Evolutionary conservation across 2,329 filamentous ascomycete species (phyloP).

Genomic region (Lachnellula suecica): DNA sequence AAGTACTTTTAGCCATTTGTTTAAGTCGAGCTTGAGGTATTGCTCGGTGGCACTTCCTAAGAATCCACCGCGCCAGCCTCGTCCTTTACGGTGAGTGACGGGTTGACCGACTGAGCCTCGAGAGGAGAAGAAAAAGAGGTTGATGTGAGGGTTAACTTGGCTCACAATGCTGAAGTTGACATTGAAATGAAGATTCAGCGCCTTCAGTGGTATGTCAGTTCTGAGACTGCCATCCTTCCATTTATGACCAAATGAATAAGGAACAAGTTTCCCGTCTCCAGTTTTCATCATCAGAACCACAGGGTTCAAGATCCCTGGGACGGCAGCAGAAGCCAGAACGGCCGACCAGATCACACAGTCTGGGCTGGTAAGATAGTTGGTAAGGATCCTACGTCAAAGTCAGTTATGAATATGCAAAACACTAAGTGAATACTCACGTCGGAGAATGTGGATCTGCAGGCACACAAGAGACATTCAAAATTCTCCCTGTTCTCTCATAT

Average conservation of each 20-base stretch:
- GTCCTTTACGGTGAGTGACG: conserved; percentile 88
- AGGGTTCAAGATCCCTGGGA: conserved; percentile 93
- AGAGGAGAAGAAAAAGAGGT: conserved; percentile 97
- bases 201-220: conserved; percentile 93
- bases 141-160: conserved; percentile 95
- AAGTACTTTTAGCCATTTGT: conserved; percentile 95
- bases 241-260: conserved; percentile 97
- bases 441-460: conserved; percentile 93
- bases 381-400: conserved; percentile 75
- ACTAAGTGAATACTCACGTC: conserved; percentile 32
- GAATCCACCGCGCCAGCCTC: conserved; percentile 95
- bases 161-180: conserved; percentile 93
- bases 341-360: conserved; percentile 99
- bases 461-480: conserved; percentile 93
- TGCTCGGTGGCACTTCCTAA: conserved; percentile 90
- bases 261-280: conserved; percentile 71
- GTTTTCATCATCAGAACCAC: conserved; percentile 92
- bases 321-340: conserved; percentile 89
- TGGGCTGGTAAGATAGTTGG: conserved; percentile 91
- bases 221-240: conserved; percentile 97
- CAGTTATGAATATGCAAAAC: not conserved
- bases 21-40: conserved; percentile 93
- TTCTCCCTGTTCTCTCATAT: conserved; percentile 88
- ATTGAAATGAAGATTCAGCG: conserved; percentile 94
- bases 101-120: conserved; percentile 88